phyloP scores from a whole-genome alignment of 345 rosid genomes.

The Eucalyptus coolabah region DNA sequence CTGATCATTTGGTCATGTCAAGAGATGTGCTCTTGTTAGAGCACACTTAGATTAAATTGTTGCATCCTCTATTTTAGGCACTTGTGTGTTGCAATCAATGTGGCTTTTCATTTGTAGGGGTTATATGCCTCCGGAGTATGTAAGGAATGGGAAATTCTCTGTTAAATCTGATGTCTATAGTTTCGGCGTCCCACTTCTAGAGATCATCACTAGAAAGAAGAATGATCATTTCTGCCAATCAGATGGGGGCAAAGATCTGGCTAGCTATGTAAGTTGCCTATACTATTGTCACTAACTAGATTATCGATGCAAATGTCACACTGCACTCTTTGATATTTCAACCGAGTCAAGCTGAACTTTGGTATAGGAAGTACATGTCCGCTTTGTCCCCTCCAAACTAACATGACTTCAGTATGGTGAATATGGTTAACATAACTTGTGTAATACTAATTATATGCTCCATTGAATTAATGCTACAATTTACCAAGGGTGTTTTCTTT shows the following conservation, averaged over 20 bases:
- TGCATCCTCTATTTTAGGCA: background rate
- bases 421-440: background rate
- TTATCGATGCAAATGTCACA: background rate
- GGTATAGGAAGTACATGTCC: background rate
- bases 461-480: background rate
- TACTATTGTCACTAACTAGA: background rate
- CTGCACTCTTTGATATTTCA: background rate
- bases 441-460: background rate
- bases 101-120: background rate
- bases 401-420: background rate
- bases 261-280: background rate
- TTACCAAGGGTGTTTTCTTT: background rate
- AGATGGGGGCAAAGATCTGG: background rate
- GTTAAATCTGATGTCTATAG: background rate
- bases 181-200: conserved; percentile 5
- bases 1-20: background rate
- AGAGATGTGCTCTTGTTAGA: background rate
- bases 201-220: background rate
- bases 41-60: background rate
- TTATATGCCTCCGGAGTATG: background rate
- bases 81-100: no score
- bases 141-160: background rate
- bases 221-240: background rate
- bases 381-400: background rate
- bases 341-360: background rate